Percentiles rank a stretch among this genome's conserved stretches.
These are phyloP conservation scores for Closterium sp. DNA, from an alignment of 139 green algal species.

Conservation along the genomic window DNA sequence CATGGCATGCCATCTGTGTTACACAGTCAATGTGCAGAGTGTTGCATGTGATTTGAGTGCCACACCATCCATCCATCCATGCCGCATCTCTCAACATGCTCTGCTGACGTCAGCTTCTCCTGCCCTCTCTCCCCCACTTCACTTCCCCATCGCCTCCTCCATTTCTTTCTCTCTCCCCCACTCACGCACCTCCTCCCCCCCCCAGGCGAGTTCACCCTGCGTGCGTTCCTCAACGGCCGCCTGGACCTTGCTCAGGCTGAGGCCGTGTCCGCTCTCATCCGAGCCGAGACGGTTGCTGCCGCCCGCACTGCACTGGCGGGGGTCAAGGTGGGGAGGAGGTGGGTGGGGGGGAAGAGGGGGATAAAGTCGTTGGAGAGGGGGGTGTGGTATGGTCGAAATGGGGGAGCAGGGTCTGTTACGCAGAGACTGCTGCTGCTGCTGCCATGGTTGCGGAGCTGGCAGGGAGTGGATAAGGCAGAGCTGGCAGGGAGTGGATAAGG, in stretches of 20 bases:
- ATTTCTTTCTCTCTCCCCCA: not conserved
- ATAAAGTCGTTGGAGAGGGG: too few species aligned
- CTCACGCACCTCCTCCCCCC: not conserved
- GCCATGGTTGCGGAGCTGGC: too few species aligned
- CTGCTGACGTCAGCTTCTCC: not conserved
- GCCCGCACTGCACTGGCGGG: constrained; percentile 85
- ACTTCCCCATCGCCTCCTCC: not conserved
- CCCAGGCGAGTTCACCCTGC: constrained; percentile 91
- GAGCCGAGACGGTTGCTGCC: constrained; percentile 73
- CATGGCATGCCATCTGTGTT: not conserved
- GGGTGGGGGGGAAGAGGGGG: not conserved
- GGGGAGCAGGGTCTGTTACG: too few species aligned
- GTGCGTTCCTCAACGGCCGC: constrained; percentile 95
- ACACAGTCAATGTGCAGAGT: not conserved
- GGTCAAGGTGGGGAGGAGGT: not conserved
- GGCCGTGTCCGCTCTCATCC: constrained; percentile 77
- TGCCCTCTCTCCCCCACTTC: not conserved
- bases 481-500: too few species aligned
- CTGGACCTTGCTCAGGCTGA: constrained; percentile 75
- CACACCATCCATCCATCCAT: too few species aligned
- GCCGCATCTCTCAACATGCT: too few species aligned
- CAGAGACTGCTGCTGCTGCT: too few species aligned
- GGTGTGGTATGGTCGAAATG: too few species aligned
- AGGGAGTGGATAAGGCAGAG: too few species aligned
- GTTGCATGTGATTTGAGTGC: not conserved